Base-by-base conservation (phyloP, 345 rosid species). In the Linum usitatissimum region DNA sequence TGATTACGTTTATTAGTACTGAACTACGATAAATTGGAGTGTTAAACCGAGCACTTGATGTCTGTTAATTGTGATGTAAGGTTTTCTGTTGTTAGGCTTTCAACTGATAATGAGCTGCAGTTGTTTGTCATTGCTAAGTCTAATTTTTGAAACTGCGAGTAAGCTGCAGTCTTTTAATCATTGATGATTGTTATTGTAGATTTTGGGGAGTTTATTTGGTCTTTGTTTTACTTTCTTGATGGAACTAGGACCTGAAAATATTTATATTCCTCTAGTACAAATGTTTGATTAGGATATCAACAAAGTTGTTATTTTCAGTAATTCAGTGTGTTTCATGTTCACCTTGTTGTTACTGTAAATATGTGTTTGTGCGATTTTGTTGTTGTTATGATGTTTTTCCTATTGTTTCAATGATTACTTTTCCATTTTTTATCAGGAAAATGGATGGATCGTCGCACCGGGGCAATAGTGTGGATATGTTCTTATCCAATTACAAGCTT, bases 401-500 rank as follows among this genome's bases (percentile, higher is more conserved):
- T 45, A 3, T 45, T 10, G 4, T 45, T 45, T 45, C 51, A 45
- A 45, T 45, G 53, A 23, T 28, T 1, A 36, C 4, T 30, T 34
- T 20, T 40, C 15, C 48, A 13, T 58, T 36, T 53, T 53, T n/a
- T 30, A 36, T 17, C 28, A 73, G 76, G 59, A 64, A 60, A 54
- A 73, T 73, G 76, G 96, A 90, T 69, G 90, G 80, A 67, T 31
- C 84, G 49, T 71, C 76, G 57, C 72, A 59, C 56, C 78, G 84
- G 64, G 79, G 85, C 30, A 75, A 78, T 30, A 67, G 80, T 55
- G 84, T 67, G 54, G 91, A 88, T 61, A 67, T 76, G 68, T 74
- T 69, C 54, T 78, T 86, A 60, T 79, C 75, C 17, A 90, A 87
- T 68, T 93, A 90, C 75, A 87, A 78, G 81, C 84, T 87, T 42